phyloP scores from a whole-genome alignment of 2,329 filamentous ascomycete species.

The Diaporthe amygdali region DNA sequence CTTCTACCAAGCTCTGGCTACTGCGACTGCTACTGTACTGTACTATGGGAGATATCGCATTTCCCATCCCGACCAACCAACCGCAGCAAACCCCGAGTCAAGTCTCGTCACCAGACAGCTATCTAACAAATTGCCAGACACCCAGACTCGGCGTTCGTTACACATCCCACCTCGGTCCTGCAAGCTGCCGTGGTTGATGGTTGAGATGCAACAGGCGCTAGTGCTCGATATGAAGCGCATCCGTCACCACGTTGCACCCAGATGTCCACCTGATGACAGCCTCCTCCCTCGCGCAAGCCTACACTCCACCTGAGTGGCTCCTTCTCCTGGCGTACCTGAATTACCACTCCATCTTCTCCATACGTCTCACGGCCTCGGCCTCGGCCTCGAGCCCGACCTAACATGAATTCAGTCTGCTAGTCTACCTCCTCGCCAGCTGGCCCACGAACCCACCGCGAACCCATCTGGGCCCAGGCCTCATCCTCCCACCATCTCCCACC shows the following conservation, averaged over 20 bases:
- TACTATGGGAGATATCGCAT: too few relatives aligned
- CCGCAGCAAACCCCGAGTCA: background rate
- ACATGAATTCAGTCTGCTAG: too few relatives aligned
- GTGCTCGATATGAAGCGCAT: background rate
- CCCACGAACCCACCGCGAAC: too few relatives aligned
- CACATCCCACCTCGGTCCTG: background rate
- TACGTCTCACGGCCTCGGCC: background rate
- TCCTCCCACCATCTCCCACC: background rate
- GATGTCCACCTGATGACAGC: background rate
- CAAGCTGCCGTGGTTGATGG: conserved; percentile 7
- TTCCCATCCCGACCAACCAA: background rate
- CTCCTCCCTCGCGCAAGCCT: background rate
- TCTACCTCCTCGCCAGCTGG: too few relatives aligned
- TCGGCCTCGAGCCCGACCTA: background rate
- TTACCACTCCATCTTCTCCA: conserved; percentile 2
- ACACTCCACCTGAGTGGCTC: conserved; percentile 4
- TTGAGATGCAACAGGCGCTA: background rate
- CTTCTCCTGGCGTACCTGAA: conserved; percentile 10
- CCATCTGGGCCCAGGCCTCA: too few relatives aligned
- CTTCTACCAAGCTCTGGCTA: background rate
- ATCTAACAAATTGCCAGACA: too few relatives aligned
- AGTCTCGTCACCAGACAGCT: background rate
- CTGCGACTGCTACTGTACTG: too few relatives aligned
- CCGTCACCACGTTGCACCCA: conserved; percentile 11
- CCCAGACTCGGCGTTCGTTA: background rate